A percentile compares a stretch with the other conserved stretches of the same genome.
Conservation (phyloP, 2,329 filamentous ascomycete species). For the Sporothrix dimorphospora region DNA sequence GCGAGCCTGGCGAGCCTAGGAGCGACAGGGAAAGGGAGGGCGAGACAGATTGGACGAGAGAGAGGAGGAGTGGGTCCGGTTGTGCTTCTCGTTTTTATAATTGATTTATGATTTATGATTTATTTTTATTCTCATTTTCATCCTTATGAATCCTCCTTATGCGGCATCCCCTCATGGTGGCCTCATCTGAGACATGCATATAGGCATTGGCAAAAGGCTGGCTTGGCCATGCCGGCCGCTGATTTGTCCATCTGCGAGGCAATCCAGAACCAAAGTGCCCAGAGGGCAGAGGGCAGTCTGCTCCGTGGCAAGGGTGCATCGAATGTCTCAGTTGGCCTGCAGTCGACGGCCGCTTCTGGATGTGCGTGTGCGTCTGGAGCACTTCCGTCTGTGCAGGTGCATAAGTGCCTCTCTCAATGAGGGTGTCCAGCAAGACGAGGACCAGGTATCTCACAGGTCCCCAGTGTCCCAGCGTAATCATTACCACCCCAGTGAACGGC, state of each 20-base stretch:
- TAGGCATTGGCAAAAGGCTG: too few relatives aligned
- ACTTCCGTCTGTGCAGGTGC: neutral
- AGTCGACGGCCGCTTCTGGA: neutral
- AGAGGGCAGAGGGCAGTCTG: neutral
- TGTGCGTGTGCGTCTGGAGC: neutral
- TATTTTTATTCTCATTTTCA: neutral
- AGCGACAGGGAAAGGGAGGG: slow-evolving; percentile 14
- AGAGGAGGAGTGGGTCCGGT: slow-evolving; percentile 2
- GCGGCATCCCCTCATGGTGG: neutral
- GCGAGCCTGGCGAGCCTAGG: neutral
- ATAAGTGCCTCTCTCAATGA: neutral
- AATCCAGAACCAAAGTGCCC: neutral
- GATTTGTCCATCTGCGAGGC: slow-evolving; percentile 16
- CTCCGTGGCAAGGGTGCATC: neutral
- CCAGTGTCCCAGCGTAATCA: too few relatives aligned
- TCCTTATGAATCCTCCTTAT: neutral
- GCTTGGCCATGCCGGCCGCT: neutral
- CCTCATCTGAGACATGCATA: slow-evolving; percentile 23
- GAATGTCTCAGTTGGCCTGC: slow-evolving; percentile 10
- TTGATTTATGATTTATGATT: neutral
- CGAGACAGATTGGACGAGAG: neutral
- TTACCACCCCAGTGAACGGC: neutral
- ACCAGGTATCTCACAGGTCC: neutral
- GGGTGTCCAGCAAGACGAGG: slow-evolving; percentile 9
- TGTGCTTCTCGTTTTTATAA: neutral